Percentiles rank a stretch among this genome's conserved stretches.
Conservation (phyloP, 1,284 basidiomycete species). For the Vanrija sp. region DNA sequence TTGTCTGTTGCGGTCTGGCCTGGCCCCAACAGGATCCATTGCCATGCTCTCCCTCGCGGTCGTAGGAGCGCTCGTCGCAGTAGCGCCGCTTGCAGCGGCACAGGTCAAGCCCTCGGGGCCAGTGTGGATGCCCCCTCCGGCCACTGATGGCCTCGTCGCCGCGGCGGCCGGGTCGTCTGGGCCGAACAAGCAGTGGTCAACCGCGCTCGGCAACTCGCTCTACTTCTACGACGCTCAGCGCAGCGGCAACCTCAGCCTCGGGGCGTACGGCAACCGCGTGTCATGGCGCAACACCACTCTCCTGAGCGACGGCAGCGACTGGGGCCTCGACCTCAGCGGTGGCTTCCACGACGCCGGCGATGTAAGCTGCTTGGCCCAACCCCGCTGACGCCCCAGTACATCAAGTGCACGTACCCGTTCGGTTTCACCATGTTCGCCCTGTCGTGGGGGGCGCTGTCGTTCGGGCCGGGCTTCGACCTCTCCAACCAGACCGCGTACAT, state of each 20-base stretch:
- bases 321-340: constrained; percentile 69
- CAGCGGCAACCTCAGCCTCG: constrained; percentile 64
- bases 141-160: too few relatives aligned
- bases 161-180: constrained; percentile 5
- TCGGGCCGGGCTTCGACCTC: constrained; percentile 73
- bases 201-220: constrained; percentile 68
- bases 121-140: too few relatives aligned
- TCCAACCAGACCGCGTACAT: constrained; percentile 73
- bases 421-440: constrained; percentile 77
- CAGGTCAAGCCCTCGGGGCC: too few relatives aligned
- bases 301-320: constrained; percentile 69
- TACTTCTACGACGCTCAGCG: constrained; percentile 89
- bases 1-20: too few relatives aligned
- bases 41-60: too few relatives aligned
- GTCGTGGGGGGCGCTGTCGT: constrained; percentile 81
- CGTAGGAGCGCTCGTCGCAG: too few relatives aligned
- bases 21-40: too few relatives aligned
- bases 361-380: constrained; percentile 8
- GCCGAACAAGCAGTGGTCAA: constrained; percentile 73
- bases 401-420: constrained; percentile 78
- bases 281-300: constrained; percentile 79
- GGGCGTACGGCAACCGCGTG: constrained; percentile 61
- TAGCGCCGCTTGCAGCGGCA: too few relatives aligned
- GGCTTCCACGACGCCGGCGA: constrained; percentile 82
- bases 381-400: constrained; percentile 56